Evolutionary conservation across 441 rosid species (phyloP).

Genomic region (Pelargonium fulgidum): DNA sequence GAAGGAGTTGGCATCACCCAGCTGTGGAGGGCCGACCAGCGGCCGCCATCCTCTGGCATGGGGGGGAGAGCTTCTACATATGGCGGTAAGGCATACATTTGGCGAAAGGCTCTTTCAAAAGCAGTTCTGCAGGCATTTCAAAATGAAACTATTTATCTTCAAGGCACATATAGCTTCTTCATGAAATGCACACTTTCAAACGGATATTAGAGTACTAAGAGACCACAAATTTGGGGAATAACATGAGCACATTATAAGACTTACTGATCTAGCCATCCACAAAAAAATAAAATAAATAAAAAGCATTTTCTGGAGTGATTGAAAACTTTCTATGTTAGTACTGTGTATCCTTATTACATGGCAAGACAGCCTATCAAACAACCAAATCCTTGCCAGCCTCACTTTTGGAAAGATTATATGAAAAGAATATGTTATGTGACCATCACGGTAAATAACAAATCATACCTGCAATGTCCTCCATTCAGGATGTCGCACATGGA

Average conservation of each 20-base stretch:
- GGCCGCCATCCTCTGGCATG: slow-evolving; percentile 88
- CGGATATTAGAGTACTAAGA: slow-evolving; percentile 5
- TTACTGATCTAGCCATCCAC: background rate
- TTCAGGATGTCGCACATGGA: slow-evolving; percentile 88
- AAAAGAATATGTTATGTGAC: background rate
- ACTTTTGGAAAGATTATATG: background rate
- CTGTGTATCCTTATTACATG: background rate
- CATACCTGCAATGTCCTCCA: slow-evolving; percentile 89
- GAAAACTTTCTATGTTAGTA: slow-evolving; percentile 7
- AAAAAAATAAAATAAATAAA: background rate
- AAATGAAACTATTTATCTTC: slow-evolving; percentile 7
- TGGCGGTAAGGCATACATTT: slow-evolving; percentile 71
- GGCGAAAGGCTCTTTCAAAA: slow-evolving; percentile 71
- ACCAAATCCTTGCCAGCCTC: background rate
- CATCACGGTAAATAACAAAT: background rate
- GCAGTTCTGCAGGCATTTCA: slow-evolving; percentile 49
- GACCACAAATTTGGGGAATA: slow-evolving; percentile 8
- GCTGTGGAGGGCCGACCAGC: slow-evolving; percentile 88
- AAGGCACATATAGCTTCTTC: slow-evolving; percentile 5
- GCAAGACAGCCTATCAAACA: background rate
- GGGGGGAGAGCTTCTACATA: slow-evolving; percentile 78
- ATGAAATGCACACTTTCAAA: background rate
- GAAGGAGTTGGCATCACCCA: slow-evolving; percentile 99
- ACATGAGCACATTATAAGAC: background rate
- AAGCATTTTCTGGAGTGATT: background rate